These are phyloP conservation scores for Suillus brevipes DNA, from an alignment of 768 basidiomycete species.

Conservation along the genomic window DNA sequence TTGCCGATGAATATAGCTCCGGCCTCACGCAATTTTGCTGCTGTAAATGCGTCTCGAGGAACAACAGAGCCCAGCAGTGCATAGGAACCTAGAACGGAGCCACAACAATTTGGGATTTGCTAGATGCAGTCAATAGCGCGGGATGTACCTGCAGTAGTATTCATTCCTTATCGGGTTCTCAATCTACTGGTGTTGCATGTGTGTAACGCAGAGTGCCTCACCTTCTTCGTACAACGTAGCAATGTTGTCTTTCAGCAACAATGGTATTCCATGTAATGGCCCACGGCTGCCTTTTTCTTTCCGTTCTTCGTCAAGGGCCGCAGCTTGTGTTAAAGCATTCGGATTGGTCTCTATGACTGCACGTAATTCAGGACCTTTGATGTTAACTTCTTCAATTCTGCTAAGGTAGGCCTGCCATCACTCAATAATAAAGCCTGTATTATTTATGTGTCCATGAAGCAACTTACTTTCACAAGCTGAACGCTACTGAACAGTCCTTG, in stretches of 20 bases:
- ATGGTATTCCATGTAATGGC: conserved; percentile 34
- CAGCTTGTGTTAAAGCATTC: conserved; percentile 31
- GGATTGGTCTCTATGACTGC: conserved; percentile 39
- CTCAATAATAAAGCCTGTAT: not conserved
- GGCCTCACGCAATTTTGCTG: conserved; percentile 23
- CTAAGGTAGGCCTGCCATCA: conserved; percentile 34
- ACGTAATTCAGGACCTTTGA: conserved; percentile 30
- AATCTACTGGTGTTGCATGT: not conserved
- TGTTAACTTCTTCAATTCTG: conserved; percentile 40
- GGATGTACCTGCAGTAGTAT: conserved; percentile 36
- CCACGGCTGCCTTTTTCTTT: conserved; percentile 20
- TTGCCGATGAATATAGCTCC: conserved; percentile 37
- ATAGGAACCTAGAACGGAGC: conserved; percentile 21
- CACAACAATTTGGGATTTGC: not conserved
- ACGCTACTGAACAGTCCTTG: conserved; percentile 35
- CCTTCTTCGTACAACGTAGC: conserved; percentile 26
- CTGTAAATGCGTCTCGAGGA: conserved; percentile 29
- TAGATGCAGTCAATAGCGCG: not conserved
- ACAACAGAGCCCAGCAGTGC: conserved; percentile 31
- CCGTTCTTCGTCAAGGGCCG: conserved; percentile 29
- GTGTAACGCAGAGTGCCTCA: not conserved
- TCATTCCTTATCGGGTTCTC: conserved; percentile 27
- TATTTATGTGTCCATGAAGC: not conserved
- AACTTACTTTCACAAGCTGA: conserved; percentile 34
- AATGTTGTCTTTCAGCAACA: conserved; percentile 29